Conservation (phyloP, 495 filamentous ascomycete genomes). For the Lichenothelia convexa region DNA sequence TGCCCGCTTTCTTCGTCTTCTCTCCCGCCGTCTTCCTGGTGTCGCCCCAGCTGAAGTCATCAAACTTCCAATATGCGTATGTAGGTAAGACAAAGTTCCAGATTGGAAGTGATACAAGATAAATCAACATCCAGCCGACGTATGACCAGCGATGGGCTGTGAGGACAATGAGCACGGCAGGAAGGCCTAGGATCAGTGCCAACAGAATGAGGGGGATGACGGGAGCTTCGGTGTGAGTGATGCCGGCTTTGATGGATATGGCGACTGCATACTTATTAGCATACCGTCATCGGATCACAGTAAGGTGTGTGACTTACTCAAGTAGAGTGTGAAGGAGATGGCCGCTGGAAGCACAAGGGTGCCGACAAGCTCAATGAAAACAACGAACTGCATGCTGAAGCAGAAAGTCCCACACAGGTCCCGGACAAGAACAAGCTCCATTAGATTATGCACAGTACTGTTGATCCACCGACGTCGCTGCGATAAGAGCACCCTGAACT, state of each 20-base stretch:
- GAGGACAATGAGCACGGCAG: constrained; percentile 79
- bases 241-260: constrained; percentile 66
- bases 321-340: constrained; percentile 91
- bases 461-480: constrained; percentile 98
- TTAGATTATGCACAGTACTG: constrained; percentile 95
- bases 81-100: constrained; percentile 95
- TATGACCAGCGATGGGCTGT: constrained; percentile 93
- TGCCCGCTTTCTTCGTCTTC: constrained; percentile 61
- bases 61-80: constrained; percentile 99
- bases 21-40: constrained; percentile 91
- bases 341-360: constrained; percentile 90
- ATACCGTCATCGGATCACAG: not conserved
- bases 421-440: constrained; percentile 88
- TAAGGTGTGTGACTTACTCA: constrained; percentile 54
- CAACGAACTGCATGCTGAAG: constrained; percentile 99
- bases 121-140: constrained; percentile 92
- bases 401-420: constrained; percentile 98
- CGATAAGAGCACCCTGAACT: constrained; percentile 80
- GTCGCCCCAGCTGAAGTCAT: constrained; percentile 99
- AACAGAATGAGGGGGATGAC: constrained; percentile 84
- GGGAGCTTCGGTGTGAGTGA: constrained; percentile 32
- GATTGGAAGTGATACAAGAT: constrained; percentile 78
- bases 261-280: constrained; percentile 35
- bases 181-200: constrained; percentile 81
- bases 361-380: constrained; percentile 89